Conservation (phyloP, 2,329 filamentous ascomycete genomes). For the Aspergillus aculeatinus region DNA sequence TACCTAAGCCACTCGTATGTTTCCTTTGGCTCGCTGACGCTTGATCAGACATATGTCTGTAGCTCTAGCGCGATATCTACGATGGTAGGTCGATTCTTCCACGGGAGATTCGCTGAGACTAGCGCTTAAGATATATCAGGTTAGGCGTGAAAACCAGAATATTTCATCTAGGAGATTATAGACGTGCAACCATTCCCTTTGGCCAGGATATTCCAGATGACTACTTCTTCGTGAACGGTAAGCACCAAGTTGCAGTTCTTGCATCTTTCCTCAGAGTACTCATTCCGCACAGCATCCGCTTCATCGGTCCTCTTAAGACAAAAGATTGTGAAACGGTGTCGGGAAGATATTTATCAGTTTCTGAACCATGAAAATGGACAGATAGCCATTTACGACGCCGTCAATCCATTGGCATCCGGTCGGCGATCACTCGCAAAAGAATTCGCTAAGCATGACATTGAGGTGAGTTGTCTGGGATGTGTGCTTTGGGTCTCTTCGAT, state of each 20-base stretch:
- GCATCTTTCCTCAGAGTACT: conserved; percentile 14
- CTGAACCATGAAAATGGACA: conserved; percentile 96
- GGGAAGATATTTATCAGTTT: conserved; percentile 95
- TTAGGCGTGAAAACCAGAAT: conserved; percentile 97
- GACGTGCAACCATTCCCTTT: conserved; percentile 81
- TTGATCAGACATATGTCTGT: conserved; percentile 80
- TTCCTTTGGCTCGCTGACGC: conserved; percentile 2
- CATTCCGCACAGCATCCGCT: conserved; percentile 61
- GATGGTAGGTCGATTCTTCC: conserved; percentile 61
- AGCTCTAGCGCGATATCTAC: conserved; percentile 87
- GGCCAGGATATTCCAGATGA: conserved; percentile 87
- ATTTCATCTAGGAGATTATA: conserved; percentile 95
- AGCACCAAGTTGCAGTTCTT: background rate
- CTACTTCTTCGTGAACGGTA: conserved; percentile 91
- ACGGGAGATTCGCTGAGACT: background rate
- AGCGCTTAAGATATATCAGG: conserved; percentile 49
- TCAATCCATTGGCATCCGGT: conserved; percentile 83
- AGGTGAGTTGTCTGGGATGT: conserved; percentile 52
- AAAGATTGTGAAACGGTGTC: conserved; percentile 95
- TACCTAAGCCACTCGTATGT: conserved; percentile 4
- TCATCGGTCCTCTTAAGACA: conserved; percentile 90
- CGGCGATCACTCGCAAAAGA: conserved; percentile 86
- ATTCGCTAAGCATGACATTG: conserved; percentile 95
- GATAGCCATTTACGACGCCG: conserved; percentile 97
- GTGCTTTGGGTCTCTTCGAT: background rate